A percentile compares a stretch with the other conserved stretches of the same genome.
Evolutionary conservation across 1,284 basidiomycete genomes (phyloP).

Genomic region (Amylostereum areolatum): DNA sequence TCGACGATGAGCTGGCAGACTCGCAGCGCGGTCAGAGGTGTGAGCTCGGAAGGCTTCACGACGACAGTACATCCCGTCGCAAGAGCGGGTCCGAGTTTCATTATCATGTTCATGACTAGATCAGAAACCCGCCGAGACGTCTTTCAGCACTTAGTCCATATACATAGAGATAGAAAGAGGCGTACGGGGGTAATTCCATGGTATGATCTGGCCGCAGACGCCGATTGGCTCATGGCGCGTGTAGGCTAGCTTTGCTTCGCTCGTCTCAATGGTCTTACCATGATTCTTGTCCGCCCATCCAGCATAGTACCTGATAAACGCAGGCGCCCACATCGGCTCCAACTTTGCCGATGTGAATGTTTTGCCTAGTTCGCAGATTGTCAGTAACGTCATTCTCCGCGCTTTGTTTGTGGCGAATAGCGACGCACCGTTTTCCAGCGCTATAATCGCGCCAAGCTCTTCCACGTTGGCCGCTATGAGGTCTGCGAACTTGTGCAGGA

Average conservation of each 20-base stretch:
- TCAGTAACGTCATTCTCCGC: slow-evolving; percentile 66
- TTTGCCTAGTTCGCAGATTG: slow-evolving; percentile 52
- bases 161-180: background rate
- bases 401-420: slow-evolving; percentile 79
- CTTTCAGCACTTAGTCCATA: background rate
- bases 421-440: slow-evolving; percentile 50
- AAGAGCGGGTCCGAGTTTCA: slow-evolving; percentile 84
- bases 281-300: slow-evolving; percentile 87
- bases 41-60: slow-evolving; percentile 88
- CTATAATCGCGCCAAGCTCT: slow-evolving; percentile 73
- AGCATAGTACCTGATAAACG: slow-evolving; percentile 65
- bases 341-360: slow-evolving; percentile 70
- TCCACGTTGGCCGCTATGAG: slow-evolving; percentile 70
- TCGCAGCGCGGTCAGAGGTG: slow-evolving; percentile 75
- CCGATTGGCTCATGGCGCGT: slow-evolving; percentile 93
- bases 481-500: slow-evolving; percentile 67
- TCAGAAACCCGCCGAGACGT: background rate
- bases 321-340: slow-evolving; percentile 66
- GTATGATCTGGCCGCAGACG: slow-evolving; percentile 84
- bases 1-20: slow-evolving; percentile 41
- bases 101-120: slow-evolving; percentile 68
- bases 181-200: slow-evolving; percentile 70
- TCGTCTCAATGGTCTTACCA: slow-evolving; percentile 77
- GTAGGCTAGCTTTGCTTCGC: slow-evolving; percentile 68
- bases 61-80: slow-evolving; percentile 82